Conservation (phyloP, 1,284 basidiomycete genomes). For the Moesziomyces sp. region DNA sequence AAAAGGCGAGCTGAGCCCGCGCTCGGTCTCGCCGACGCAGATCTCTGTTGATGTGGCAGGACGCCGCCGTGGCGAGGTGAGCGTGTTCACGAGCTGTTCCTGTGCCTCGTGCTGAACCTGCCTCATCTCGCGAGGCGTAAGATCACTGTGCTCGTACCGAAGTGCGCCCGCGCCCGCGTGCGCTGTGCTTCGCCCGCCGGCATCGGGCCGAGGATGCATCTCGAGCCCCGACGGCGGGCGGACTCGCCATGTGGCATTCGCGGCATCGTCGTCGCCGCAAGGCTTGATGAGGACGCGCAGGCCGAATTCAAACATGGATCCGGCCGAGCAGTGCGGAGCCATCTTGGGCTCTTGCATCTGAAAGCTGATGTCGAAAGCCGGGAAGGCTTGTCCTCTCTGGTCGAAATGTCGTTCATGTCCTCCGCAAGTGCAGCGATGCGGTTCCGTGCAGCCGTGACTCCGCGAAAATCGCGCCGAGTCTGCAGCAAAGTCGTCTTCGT, state of each 20-base stretch:
- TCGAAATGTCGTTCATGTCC: background rate
- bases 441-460: too few relatives aligned
- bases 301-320: slow-evolving; percentile 28
- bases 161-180: background rate
- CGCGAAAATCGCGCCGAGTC: too few relatives aligned
- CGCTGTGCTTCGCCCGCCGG: background rate
- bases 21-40: background rate
- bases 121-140: slow-evolving; percentile 16
- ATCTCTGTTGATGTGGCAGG: too few relatives aligned
- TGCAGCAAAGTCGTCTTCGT: too few relatives aligned
- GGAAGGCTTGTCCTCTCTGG: background rate
- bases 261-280: background rate
- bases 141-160: slow-evolving; percentile 32
- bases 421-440: background rate
- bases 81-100: slow-evolving; percentile 8
- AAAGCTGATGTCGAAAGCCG: slow-evolving; percentile 40
- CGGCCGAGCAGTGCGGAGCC: slow-evolving; percentile 2
- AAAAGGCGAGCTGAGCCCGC: background rate
- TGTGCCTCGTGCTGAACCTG: slow-evolving; percentile 33
- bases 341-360: slow-evolving; percentile 19
- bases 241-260: background rate
- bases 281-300: slow-evolving; percentile 25
- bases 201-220: background rate
- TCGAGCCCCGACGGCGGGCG: background rate
- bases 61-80: slow-evolving; percentile 6